Conservation (phyloP, 1,139 yeast species). For the Yamadazyma blattariae region DNA sequence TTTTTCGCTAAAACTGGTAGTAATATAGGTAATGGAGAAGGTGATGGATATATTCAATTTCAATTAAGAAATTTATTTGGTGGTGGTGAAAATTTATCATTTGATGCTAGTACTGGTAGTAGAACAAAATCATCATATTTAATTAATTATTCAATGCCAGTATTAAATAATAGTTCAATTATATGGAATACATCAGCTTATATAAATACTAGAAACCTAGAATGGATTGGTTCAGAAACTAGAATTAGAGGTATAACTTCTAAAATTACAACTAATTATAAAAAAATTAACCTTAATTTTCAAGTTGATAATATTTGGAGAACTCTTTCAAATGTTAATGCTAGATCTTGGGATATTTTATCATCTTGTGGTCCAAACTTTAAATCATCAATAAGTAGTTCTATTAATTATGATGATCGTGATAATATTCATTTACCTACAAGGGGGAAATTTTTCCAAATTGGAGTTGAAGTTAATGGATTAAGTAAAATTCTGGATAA, state of each 20-base stretch:
- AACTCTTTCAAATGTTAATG: conserved; percentile 46
- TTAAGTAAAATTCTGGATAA: conserved; percentile 24
- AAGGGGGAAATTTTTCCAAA: conserved; percentile 51
- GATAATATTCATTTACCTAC: conserved; percentile 55
- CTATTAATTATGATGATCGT: conserved; percentile 54
- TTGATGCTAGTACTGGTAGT: conserved; percentile 80
- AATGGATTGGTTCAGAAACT: conserved; percentile 56
- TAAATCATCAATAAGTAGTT: conserved; percentile 56
- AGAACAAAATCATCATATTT: conserved; percentile 75
- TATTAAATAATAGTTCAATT: conserved; percentile 50
- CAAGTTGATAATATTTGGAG: conserved; percentile 67
- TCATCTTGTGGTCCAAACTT: conserved; percentile 57
- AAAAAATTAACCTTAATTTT: conserved; percentile 50
- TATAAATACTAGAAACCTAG: conserved; percentile 60
- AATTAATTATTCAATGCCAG: conserved; percentile 61
- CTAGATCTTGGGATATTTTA: conserved; percentile 33
- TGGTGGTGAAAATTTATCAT: conserved; percentile 75
- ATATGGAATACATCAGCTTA: conserved; percentile 54
- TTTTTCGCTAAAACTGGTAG: conserved; percentile 89
- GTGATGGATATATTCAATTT: conserved; percentile 82
- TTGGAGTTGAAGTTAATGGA: conserved; percentile 61
- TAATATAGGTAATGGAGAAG: conserved; percentile 91
- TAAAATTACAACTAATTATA: conserved; percentile 39
- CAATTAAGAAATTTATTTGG: conserved; percentile 80
- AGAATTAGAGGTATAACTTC: conserved; percentile 61